Percentiles rank a stretch among this genome's conserved stretches.
Evolutionary conservation across 768 basidiomycete genomes (phyloP).

Genomic region (Kockovaella imperatae): DNA sequence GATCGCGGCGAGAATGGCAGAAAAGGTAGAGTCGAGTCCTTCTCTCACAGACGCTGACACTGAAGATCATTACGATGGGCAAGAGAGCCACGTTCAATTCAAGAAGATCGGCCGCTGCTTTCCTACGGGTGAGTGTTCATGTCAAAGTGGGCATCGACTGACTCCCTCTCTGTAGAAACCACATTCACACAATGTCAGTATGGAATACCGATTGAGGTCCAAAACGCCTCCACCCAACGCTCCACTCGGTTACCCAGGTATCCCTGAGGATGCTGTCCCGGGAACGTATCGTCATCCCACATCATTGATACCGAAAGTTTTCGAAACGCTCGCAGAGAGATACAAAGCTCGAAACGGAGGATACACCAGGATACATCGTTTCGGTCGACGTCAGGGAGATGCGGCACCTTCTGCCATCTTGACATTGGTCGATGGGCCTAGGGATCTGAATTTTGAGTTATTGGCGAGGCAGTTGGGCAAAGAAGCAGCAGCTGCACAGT

Average conservation of each 20-base stretch:
- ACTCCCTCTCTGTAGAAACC: not conserved
- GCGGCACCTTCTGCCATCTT: slow-evolving; percentile 87
- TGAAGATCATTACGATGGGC: slow-evolving; percentile 72
- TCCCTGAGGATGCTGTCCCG: slow-evolving; percentile 52
- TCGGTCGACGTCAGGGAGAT: slow-evolving; percentile 82
- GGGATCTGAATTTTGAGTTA: slow-evolving; percentile 80
- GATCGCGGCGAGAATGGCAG: slow-evolving; percentile 81
- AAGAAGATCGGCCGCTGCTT: slow-evolving; percentile 64
- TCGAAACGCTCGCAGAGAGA: slow-evolving; percentile 66
- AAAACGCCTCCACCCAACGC: slow-evolving; percentile 7
- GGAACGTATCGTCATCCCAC: too few species aligned
- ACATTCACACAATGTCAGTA: too few species aligned
- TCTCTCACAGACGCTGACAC: slow-evolving; percentile 1
- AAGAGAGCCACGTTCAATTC: slow-evolving; percentile 70
- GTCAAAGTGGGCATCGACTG: not conserved
- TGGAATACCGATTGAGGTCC: not conserved
- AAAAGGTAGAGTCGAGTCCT: slow-evolving; percentile 58
- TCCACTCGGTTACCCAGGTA: slow-evolving; percentile 19
- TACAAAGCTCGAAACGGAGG: slow-evolving; percentile 80
- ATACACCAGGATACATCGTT: slow-evolving; percentile 88
- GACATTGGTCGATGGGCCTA: slow-evolving; percentile 89
- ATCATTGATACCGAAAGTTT: slow-evolving; percentile 64
- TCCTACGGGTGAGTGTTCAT: slow-evolving; percentile 54
- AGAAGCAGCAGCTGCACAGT: slow-evolving; percentile 48
- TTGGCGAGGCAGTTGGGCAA: slow-evolving; percentile 79